A percentile compares a stretch with the other conserved stretches of the same genome.
Evolutionary conservation across 2,329 filamentous ascomycete species (phyloP).

Genomic region (Chrysoporthe cubensis): DNA sequence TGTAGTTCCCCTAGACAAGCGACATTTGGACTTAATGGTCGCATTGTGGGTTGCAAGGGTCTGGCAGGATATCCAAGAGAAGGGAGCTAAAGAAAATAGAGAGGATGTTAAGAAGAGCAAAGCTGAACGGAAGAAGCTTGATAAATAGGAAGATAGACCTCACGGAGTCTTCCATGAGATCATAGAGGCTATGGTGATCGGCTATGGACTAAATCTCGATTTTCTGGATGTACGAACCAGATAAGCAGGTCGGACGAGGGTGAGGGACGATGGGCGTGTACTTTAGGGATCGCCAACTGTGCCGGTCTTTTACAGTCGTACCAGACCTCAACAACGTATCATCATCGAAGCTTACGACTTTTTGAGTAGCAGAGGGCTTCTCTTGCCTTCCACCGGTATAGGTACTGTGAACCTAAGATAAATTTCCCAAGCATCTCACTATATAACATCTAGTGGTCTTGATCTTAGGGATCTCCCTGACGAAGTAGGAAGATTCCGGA

Average conservation of each 20-base stretch:
- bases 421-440: too few relatives aligned
- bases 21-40: conserved; percentile 8
- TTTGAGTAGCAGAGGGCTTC: too few relatives aligned
- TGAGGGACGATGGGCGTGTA: background rate
- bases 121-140: conserved; percentile 2
- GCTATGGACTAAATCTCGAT: background rate
- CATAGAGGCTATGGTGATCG: conserved; percentile 18
- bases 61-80: conserved; percentile 8
- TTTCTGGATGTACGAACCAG: background rate
- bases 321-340: too few relatives aligned
- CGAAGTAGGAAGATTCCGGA: too few relatives aligned
- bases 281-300: background rate
- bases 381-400: too few relatives aligned
- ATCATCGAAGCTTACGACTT: too few relatives aligned
- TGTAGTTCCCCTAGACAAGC: conserved; percentile 14
- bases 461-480: too few relatives aligned
- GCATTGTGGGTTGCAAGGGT: conserved; percentile 21
- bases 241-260: background rate
- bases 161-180: conserved; percentile 8
- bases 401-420: too few relatives aligned
- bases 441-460: too few relatives aligned
- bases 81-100: background rate
- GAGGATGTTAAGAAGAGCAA: conserved; percentile 2
- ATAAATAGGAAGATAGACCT: conserved; percentile 9
- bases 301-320: too few relatives aligned